Evolutionary conservation across 2,329 filamentous ascomycete genomes (phyloP), one percentile per base, ranked within the genome.

Genomic region (Alternaria metachromatica): DNA sequence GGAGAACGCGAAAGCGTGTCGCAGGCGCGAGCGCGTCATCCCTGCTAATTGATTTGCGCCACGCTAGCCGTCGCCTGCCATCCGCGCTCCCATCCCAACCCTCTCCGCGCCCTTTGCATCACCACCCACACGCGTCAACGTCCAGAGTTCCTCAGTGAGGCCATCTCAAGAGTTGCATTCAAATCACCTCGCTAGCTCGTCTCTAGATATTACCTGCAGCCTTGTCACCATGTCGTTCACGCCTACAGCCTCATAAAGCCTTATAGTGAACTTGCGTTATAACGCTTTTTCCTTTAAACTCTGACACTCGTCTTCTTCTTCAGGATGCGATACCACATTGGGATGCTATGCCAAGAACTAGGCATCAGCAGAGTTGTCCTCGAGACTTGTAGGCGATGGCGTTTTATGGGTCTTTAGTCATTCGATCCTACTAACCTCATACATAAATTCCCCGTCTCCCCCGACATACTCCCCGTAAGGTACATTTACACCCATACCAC

Each of bases 11-110:
- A 73, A 72, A 68, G 70, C 66, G 57, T 57, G 53, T 56, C 50
- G 51, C 56, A 74, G 69, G 70, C 74, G 74, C 75, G 74, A 69
- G 62, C 74, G 72, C 74, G 71, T 75, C 70, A 72, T 50, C 72
- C 73, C 63, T 69, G 73, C 60, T 67, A 69, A 70, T 73, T 64
- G 64, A 64, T 58, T 55, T 44, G 18, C 62, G 37, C 66, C 58
- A 67, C 69, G 61, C 64, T 57, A 63, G 49, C 65, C 23, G 26
- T 63, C 20, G 25, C 56, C 44, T 45, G n/a, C 48, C 33, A 55
- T 43, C 56, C 41, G 10, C 21, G 25, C 33, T n/a, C 51, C 48
- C 44, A 54, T 48, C 56, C 41, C 44, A 28, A 43, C 33, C 23
- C 53, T 28, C 30, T 44, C 33, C 2, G 53, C 37, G 7, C n/a